Conservation (phyloP, 2,329 filamentous ascomycete species). For the Claviceps digitariae region DNA sequence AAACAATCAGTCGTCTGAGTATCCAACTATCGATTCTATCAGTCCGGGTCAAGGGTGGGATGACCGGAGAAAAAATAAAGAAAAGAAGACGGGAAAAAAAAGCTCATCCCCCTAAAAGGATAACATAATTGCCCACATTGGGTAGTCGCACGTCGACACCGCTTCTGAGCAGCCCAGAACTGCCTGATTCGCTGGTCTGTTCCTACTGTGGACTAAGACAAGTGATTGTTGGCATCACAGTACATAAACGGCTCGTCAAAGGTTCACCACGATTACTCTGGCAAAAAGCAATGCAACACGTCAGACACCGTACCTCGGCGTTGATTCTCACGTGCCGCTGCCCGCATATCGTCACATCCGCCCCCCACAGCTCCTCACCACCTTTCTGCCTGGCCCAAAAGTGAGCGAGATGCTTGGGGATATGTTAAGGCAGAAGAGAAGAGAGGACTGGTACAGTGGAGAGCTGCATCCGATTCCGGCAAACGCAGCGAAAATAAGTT, state of each 20-base stretch:
- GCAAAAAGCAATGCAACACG: not conserved
- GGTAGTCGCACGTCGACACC: not conserved
- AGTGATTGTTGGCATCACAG: not conserved
- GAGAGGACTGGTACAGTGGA: not conserved
- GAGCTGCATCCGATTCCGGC: not conserved
- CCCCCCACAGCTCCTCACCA: not conserved
- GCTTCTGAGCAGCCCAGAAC: not conserved
- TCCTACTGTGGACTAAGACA: not conserved
- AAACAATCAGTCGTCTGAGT: not conserved
- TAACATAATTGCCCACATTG: not conserved
- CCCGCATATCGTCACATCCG: constrained; percentile 2
- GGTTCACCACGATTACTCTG: not conserved
- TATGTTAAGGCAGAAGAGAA: not conserved
- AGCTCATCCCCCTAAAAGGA: too few species aligned
- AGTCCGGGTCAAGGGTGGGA: not conserved
- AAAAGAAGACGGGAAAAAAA: not conserved
- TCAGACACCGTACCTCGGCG: not conserved
- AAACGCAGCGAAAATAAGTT: not conserved
- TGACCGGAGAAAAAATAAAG: not conserved
- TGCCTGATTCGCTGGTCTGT: not conserved
- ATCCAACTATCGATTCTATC: not conserved
- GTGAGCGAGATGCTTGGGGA: not conserved
- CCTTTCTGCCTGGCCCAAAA: not conserved
- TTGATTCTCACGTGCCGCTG: constrained; percentile 5
- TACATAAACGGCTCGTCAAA: not conserved